A percentile compares a stretch with the other conserved stretches of the same genome.
Evolutionary conservation across 805 yeast species (phyloP).

Genomic region (Pichia kluyveri): DNA sequence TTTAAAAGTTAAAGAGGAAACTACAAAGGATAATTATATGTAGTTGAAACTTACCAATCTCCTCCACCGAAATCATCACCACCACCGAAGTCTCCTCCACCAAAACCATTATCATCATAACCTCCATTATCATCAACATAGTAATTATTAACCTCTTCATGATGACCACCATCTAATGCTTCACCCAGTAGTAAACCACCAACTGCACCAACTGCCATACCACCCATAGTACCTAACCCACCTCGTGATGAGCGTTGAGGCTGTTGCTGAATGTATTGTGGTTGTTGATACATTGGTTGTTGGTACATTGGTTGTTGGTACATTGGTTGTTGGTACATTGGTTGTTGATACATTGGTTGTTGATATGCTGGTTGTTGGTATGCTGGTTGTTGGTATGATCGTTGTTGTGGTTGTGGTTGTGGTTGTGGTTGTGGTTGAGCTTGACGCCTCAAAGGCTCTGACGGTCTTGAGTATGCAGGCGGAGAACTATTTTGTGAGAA

Average conservation of each 20-base stretch:
- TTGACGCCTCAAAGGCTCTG: not conserved
- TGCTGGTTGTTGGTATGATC: not conserved
- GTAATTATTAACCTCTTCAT: not conserved
- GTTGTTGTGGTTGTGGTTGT: no score
- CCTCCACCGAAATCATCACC: not conserved
- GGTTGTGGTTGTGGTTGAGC: constrained; percentile 4
- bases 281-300: constrained; percentile 4
- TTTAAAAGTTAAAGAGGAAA: no score
- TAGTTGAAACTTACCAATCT: not conserved
- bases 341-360: not conserved
- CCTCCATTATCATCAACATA: constrained; percentile 1
- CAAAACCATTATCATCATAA: constrained; percentile 13
- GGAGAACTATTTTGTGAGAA: constrained; percentile 35
- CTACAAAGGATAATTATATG: no score
- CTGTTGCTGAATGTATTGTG: constrained; percentile 5
- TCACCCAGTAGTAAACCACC: constrained; percentile 22
- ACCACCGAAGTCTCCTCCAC: constrained; percentile 3
- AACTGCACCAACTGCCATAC: constrained; percentile 26
- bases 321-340: not conserved
- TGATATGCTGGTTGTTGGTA: constrained; percentile 8
- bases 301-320: not conserved
- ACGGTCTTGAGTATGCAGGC: constrained; percentile 11
- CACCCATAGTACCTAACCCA: constrained; percentile 21
- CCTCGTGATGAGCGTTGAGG: constrained; percentile 12
- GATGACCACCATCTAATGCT: constrained; percentile 7